Evolutionary conservation across 371 early-diverging fungal genomes (phyloP).

Genomic region (Mortierella sp.): DNA sequence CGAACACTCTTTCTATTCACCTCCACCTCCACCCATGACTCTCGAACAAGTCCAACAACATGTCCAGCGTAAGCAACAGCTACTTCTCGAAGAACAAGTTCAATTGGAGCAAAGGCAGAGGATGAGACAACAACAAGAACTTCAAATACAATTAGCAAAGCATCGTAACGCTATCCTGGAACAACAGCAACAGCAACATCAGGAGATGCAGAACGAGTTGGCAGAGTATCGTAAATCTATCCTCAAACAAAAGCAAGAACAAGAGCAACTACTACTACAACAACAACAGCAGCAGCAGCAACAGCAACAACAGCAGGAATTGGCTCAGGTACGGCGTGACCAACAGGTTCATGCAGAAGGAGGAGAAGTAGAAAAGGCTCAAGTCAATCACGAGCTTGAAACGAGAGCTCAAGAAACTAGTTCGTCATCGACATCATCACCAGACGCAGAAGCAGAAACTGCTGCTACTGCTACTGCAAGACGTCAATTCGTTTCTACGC

Average conservation of each 20-base stretch:
- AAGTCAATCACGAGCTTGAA: neutral
- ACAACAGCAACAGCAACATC: conserved; percentile 31
- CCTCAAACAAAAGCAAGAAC: conserved; percentile 18
- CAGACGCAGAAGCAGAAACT: neutral
- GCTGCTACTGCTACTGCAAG: neutral
- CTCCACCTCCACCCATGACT: conserved; percentile 48
- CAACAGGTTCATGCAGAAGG: neutral
- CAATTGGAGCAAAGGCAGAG: conserved; percentile 38
- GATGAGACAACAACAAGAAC: conserved; percentile 39
- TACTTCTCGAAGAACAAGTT: conserved; percentile 40
- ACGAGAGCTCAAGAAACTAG: neutral
- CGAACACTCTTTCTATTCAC: conserved; percentile 17
- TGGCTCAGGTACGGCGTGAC: neutral
- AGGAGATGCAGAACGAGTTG: conserved; percentile 26
- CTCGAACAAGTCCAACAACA: conserved; percentile 29
- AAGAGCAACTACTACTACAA: too few relatives aligned
- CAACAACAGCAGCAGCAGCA: conserved; percentile 14
- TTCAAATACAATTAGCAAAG: conserved; percentile 34
- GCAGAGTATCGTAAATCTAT: conserved; percentile 35
- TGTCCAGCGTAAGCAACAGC: conserved; percentile 16
- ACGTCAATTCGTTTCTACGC: conserved; percentile 19
- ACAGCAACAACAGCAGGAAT: neutral
- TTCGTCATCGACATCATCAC: neutral
- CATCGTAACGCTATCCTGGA: conserved; percentile 43
- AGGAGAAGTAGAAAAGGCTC: neutral